These are phyloP conservation scores for Kregervanrija delftensis DNA, from an alignment of 805 yeast genomes.

Conservation along the genomic window DNA sequence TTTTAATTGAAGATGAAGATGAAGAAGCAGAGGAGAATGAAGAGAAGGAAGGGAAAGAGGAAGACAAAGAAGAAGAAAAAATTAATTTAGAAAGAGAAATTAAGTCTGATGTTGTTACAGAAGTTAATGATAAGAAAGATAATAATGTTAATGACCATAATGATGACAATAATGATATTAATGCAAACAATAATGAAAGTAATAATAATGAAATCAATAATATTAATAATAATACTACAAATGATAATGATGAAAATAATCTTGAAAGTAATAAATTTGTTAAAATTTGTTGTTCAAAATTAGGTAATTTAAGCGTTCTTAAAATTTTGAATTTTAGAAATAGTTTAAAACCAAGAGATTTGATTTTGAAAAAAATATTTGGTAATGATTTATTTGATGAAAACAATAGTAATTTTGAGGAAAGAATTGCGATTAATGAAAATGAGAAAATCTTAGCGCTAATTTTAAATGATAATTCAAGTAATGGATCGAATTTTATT, in stretches of 20 bases:
- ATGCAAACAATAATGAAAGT: not conserved
- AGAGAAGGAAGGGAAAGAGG: not conserved
- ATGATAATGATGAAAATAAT: slow-evolving; percentile 1
- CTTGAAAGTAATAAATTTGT: slow-evolving; percentile 8
- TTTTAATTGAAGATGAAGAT: slow-evolving; percentile 16
- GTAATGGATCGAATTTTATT: slow-evolving; percentile 66
- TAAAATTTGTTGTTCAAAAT: slow-evolving; percentile 37
- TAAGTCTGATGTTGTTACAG: not conserved
- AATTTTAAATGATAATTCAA: slow-evolving; percentile 54
- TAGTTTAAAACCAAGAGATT: slow-evolving; percentile 53
- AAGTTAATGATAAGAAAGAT: not conserved
- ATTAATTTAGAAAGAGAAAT: not conserved
- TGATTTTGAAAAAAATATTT: slow-evolving; percentile 60
- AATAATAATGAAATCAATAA: not conserved
- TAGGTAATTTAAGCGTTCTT: slow-evolving; percentile 76
- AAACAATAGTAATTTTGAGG: slow-evolving; percentile 4
- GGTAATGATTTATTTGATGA: slow-evolving; percentile 34
- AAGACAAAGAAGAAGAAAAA: not conserved
- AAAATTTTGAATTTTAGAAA: slow-evolving; percentile 68
- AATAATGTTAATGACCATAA: not conserved
- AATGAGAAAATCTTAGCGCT: slow-evolving; percentile 27
- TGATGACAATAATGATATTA: not conserved
- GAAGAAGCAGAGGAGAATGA: not conserved
- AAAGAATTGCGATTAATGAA: slow-evolving; percentile 4
- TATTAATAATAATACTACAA: not conserved